Evolutionary conservation across 75 land plant species (phyloP).

Genomic region (Cupressus sempervirens): DNA sequence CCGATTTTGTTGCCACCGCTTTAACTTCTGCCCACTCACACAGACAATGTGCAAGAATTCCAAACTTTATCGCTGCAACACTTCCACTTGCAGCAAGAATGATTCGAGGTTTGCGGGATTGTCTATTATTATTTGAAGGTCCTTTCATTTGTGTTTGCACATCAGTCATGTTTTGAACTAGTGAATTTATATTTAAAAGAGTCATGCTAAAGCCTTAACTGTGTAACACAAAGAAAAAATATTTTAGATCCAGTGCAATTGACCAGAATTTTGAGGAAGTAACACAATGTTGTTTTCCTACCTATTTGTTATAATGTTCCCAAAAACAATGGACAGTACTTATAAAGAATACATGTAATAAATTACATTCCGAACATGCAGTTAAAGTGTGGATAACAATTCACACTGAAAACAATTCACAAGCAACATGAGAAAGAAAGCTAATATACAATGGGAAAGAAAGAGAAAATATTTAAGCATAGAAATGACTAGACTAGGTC

Average conservation of each 20-base stretch:
- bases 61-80: constrained; percentile 51
- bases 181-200: constrained; percentile 2
- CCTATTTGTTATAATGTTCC: not conserved
- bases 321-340: not conserved
- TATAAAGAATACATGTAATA: not conserved
- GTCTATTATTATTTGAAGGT: not conserved
- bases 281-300: not conserved
- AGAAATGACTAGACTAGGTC: not conserved
- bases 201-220: not conserved
- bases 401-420: not conserved
- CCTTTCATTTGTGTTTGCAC: not conserved
- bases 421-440: not conserved
- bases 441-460: not conserved
- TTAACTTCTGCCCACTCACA: constrained; percentile 55
- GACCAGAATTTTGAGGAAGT: not conserved
- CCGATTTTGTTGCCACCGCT: constrained; percentile 44
- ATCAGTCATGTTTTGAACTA: constrained; percentile 7
- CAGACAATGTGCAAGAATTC: constrained; percentile 42
- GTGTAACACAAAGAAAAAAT: not conserved
- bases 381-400: too few species aligned
- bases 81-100: constrained; percentile 52
- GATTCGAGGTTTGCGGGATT: constrained; percentile 36
- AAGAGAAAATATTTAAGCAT: not conserved
- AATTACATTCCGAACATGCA: not conserved
- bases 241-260: not conserved